Percentiles rank a stretch among this genome's conserved stretches.
Evolutionary conservation across 2,329 filamentous ascomycete species (phyloP).

Genomic region (Coleophoma cylindrospora): DNA sequence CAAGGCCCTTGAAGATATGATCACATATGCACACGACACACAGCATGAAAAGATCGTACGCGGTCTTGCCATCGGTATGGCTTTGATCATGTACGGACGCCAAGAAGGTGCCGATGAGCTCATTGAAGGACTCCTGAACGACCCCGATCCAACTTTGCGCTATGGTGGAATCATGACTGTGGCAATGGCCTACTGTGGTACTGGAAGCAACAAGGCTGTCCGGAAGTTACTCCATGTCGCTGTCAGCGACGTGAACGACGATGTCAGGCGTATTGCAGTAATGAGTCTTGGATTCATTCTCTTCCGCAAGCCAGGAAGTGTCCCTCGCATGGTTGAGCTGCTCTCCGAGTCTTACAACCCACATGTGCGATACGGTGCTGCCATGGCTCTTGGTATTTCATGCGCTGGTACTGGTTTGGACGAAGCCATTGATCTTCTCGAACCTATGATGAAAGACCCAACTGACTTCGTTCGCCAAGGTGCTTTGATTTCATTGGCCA

Average conservation of each 20-base stretch:
- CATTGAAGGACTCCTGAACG: constrained; percentile 87
- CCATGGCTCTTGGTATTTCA: constrained; percentile 97
- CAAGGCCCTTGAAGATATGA: constrained; percentile 92
- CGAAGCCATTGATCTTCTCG: constrained; percentile 91
- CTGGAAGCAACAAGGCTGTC: constrained; percentile 97
- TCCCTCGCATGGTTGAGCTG: constrained; percentile 97
- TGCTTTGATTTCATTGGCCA: constrained; percentile 86
- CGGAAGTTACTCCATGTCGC: constrained; percentile 92
- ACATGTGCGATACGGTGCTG: constrained; percentile 94
- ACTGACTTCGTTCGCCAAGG: constrained; percentile 98
- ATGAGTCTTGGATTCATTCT: constrained; percentile 98
- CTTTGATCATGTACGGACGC: constrained; percentile 94
- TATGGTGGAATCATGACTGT: constrained; percentile 99
- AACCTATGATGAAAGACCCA: constrained; percentile 99
- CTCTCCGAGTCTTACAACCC: constrained; percentile 98
- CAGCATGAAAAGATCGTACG: constrained; percentile 99
- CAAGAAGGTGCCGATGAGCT: constrained; percentile 93
- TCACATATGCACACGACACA: constrained; percentile 94
- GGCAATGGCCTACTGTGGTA: constrained; percentile 93
- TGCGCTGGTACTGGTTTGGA: constrained; percentile 94
- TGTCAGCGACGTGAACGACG: constrained; percentile 96
- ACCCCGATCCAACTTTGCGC: constrained; percentile 87
- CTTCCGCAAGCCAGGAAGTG: constrained; percentile 94
- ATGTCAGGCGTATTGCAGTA: constrained; percentile 91
- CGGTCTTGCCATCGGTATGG: constrained; percentile 92